These are phyloP conservation scores for Kluyveromyces sp. DNA, from an alignment of 1,139 yeast species.

Conservation along the genomic window DNA sequence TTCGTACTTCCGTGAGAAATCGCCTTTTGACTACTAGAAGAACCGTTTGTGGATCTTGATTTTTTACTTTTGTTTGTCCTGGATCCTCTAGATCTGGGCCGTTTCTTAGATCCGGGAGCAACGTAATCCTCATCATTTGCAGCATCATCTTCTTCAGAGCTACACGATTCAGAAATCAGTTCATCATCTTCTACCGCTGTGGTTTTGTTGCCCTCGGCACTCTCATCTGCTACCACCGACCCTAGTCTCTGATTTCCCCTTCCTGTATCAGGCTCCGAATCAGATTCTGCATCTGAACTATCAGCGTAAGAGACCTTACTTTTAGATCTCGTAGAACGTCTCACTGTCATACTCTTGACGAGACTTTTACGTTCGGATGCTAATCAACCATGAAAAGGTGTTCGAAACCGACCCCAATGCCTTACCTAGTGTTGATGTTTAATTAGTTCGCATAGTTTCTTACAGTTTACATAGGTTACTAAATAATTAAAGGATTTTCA, in stretches of 20 bases:
- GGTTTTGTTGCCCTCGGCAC: conserved; percentile 7
- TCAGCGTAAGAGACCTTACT: conserved; percentile 3
- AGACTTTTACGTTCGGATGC: too few relatives aligned
- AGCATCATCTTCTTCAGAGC: conserved; percentile 13
- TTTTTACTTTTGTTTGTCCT: conserved; percentile 14
- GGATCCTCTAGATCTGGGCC: conserved; percentile 19
- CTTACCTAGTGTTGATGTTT: too few relatives aligned
- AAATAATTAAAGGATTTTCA: too few relatives aligned
- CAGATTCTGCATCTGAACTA: conserved; percentile 7
- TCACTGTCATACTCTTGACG: background rate
- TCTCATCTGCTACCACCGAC: background rate
- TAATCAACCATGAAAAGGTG: too few relatives aligned
- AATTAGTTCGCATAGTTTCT: background rate
- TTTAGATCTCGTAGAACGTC: conserved; percentile 1
- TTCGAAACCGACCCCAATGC: background rate
- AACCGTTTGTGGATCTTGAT: background rate
- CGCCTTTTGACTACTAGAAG: conserved; percentile 1
- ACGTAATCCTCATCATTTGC: conserved; percentile 15
- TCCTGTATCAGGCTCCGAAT: conserved; percentile 4
- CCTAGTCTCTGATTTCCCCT: background rate
- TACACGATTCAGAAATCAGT: background rate
- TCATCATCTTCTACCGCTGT: conserved; percentile 13
- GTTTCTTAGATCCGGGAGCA: conserved; percentile 7
- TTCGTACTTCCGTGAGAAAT: conserved; percentile 12
- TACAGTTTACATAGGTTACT: background rate